These are phyloP conservation scores for Penicillium sp. DNA, from an alignment of 2,329 filamentous ascomycete species.

Conservation along the genomic window DNA sequence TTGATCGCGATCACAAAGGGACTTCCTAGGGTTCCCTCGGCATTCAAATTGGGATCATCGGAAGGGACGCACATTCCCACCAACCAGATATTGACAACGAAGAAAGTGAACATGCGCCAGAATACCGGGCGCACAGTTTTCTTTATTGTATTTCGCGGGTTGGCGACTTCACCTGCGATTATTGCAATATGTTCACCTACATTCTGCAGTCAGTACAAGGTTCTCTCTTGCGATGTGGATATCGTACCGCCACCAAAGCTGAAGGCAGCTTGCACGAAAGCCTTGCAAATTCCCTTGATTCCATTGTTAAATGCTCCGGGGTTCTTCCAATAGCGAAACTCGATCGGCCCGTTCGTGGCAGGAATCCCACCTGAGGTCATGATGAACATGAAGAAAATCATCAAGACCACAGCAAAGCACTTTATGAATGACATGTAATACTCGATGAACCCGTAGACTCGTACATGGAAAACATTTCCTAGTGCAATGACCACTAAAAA, in stretches of 20 bases:
- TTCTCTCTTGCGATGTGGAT: neutral
- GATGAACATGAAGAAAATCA: slow-evolving; percentile 42
- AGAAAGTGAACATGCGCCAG: slow-evolving; percentile 41
- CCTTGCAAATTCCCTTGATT: slow-evolving; percentile 41
- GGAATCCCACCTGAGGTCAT: slow-evolving; percentile 40
- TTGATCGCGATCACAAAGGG: slow-evolving; percentile 37
- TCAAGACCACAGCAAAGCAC: slow-evolving; percentile 33
- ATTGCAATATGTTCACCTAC: slow-evolving; percentile 38
- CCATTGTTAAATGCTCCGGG: slow-evolving; percentile 36
- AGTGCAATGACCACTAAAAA: slow-evolving; percentile 33
- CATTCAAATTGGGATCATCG: slow-evolving; percentile 32
- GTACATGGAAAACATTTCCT: slow-evolving; percentile 33
- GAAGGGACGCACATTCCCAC: slow-evolving; percentile 41
- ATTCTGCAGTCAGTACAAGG: neutral
- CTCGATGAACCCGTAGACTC: slow-evolving; percentile 36
- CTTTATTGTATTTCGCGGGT: slow-evolving; percentile 36
- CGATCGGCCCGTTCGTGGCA: slow-evolving; percentile 37
- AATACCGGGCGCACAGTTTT: slow-evolving; percentile 37
- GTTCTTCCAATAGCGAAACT: slow-evolving; percentile 35
- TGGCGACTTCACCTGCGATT: slow-evolving; percentile 36
- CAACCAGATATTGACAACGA: slow-evolving; percentile 41
- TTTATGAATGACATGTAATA: slow-evolving; percentile 39
- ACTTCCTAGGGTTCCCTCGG: slow-evolving; percentile 34
- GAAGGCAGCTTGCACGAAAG: slow-evolving; percentile 40
- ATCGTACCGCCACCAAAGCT: slow-evolving; percentile 34